Percentiles rank a stretch among this genome's conserved stretches.
These are phyloP conservation scores for Solanum acaule DNA, from an alignment of 257 asterid genomes.

Conservation along the genomic window DNA sequence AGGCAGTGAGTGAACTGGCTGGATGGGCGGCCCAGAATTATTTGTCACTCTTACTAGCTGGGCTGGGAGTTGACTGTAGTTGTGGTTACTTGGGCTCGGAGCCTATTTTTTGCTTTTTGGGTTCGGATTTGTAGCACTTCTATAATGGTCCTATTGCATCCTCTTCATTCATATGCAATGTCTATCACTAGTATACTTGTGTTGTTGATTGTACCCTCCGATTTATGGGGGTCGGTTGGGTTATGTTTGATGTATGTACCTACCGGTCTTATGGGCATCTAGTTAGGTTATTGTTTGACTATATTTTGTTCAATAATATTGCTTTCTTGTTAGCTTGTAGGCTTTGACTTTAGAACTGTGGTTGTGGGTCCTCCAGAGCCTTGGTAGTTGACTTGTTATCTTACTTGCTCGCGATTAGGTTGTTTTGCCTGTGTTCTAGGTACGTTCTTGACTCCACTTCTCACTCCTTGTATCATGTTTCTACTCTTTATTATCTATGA, in stretches of 20 bases:
- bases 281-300: background rate
- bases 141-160: background rate
- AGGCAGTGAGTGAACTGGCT: background rate
- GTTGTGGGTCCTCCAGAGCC: background rate
- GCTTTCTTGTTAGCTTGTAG: background rate
- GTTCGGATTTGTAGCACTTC: background rate
- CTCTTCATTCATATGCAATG: background rate
- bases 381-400: background rate
- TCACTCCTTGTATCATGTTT: background rate
- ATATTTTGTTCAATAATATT: background rate
- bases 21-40: background rate
- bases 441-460: background rate
- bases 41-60: background rate
- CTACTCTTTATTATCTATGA: background rate
- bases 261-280: background rate
- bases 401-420: no score
- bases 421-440: background rate
- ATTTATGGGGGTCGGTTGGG: background rate
- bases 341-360: background rate
- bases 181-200: background rate
- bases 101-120: background rate
- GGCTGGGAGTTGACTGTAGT: background rate
- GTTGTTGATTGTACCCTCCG: background rate
- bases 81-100: background rate
- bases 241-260: background rate